Base-by-base conservation (phyloP, 495 filamentous ascomycete genomes). In the Podospora appendiculata region DNA sequence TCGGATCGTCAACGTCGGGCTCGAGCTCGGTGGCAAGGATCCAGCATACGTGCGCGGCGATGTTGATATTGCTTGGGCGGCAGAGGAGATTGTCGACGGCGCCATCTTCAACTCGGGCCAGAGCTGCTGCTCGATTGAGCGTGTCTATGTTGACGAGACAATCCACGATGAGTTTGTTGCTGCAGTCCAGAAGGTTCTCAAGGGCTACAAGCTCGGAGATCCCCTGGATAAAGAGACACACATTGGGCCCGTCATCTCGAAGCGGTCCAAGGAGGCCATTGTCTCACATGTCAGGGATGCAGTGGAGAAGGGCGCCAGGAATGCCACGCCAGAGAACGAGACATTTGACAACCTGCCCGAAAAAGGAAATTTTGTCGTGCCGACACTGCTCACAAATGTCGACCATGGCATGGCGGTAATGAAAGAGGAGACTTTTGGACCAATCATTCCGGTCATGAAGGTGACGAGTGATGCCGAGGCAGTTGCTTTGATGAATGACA, bases 91-190 rank as follows among this genome's bases (percentile, higher is more conserved):
- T 53, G 88, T 95, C 32, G 91, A 96, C 60, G 90, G 92, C 4
- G 89, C 91, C 4, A 74, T 98, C 39, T 98, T 96, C 76, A 98
- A 96, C 70, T 94, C 89, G 33, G 93, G 93, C 17, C 93, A 98
- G 68, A 95, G 90, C 60, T 98, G 93, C 74, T 97, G 93, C 69
- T 84, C 87, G 6, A 79, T 97, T 46, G 93, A 96, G 72, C 79
- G 93, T 25, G 83, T 98, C 7, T 97, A 97, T 57, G 93, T 96
- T 2, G 84, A 91, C 56, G 87, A 88, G 48, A 82, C 78, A 49
- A 79, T 97, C 51, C 83, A 95, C 62, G 87, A 92, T 50, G 60
- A 79, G 10, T 94, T 96, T 58, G 71, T 95, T n/a, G 70, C 77
- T 36, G 86, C 86, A 16, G 73, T 87, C 8, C 86, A 91, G 64